A percentile compares a stretch with the other conserved stretches of the same genome.
Evolutionary conservation across 768 basidiomycete species (phyloP).

Genomic region (Trametes punicea): DNA sequence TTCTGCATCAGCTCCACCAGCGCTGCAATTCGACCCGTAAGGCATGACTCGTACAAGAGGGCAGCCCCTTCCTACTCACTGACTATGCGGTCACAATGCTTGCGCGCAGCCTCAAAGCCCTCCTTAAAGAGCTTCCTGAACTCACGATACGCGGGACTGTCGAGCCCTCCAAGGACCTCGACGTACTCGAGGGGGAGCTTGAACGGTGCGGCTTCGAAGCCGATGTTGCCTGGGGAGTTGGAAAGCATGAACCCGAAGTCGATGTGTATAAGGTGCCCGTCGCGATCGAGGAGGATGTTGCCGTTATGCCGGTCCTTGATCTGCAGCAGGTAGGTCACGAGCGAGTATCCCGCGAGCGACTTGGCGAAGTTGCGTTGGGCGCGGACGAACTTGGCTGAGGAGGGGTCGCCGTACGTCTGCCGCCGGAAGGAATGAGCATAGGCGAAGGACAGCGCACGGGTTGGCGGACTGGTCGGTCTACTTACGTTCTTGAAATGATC

Average conservation of each 20-base stretch:
- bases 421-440: background rate
- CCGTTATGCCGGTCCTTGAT: constrained; percentile 99
- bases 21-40: constrained; percentile 34
- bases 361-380: constrained; percentile 95
- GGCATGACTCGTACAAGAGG: background rate
- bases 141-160: constrained; percentile 71
- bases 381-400: constrained; percentile 80
- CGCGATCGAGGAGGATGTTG: constrained; percentile 93
- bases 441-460: background rate
- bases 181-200: constrained; percentile 94
- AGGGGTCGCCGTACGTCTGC: constrained; percentile 87
- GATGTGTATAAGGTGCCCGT: constrained; percentile 94
- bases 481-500: constrained; percentile 89
- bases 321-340: constrained; percentile 95
- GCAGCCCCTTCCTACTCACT: constrained; percentile 48
- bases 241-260: constrained; percentile 98
- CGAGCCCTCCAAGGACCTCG: constrained; percentile 88
- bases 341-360: constrained; percentile 90
- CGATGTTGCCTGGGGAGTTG: constrained; percentile 95
- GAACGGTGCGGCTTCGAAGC: constrained; percentile 99
- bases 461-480: too few species aligned
- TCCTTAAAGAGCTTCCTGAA: constrained; percentile 88
- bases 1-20: constrained; percentile 98
- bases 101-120: constrained; percentile 90
- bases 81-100: constrained; percentile 95